Evolutionary conservation across 768 basidiomycete genomes (phyloP).

Genomic region (Gymnopilus dilepis): DNA sequence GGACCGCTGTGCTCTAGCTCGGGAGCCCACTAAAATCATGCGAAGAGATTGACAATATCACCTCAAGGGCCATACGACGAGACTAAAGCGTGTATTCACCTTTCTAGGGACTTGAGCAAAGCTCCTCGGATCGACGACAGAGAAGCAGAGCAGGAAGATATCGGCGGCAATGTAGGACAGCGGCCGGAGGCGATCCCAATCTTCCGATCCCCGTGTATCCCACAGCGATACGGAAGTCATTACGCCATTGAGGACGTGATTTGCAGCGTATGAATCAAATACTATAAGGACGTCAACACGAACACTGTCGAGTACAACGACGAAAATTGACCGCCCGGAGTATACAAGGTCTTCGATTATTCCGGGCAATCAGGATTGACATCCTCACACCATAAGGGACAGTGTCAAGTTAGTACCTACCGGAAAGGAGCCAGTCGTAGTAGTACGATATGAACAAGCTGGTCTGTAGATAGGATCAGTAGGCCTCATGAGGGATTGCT

Average conservation of each 20-base stretch:
- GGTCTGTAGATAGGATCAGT: background rate
- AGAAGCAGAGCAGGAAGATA: constrained; percentile 9
- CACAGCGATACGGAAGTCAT: background rate
- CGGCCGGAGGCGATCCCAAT: constrained; percentile 7
- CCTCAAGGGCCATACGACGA: background rate
- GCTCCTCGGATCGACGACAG: background rate
- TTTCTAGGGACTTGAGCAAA: background rate
- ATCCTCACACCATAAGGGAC: too few relatives aligned
- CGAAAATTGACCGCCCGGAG: background rate
- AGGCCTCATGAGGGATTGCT: too few relatives aligned
- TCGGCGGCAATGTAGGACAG: constrained; percentile 1
- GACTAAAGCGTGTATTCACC: background rate
- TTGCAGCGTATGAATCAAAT: background rate
- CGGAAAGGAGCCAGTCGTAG: background rate
- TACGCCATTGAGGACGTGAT: background rate
- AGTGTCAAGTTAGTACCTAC: too few relatives aligned
- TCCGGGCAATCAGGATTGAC: background rate
- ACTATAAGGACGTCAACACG: background rate
- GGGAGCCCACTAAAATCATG: constrained; percentile 2
- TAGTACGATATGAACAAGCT: background rate
- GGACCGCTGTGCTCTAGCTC: background rate
- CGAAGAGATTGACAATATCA: too few relatives aligned
- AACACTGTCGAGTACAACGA: too few relatives aligned
- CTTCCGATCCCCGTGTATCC: background rate
- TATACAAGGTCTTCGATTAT: too few relatives aligned